These are phyloP conservation scores for Graphilbum fragrans DNA, from an alignment of 2,329 filamentous ascomycete species.

Conservation along the genomic window DNA sequence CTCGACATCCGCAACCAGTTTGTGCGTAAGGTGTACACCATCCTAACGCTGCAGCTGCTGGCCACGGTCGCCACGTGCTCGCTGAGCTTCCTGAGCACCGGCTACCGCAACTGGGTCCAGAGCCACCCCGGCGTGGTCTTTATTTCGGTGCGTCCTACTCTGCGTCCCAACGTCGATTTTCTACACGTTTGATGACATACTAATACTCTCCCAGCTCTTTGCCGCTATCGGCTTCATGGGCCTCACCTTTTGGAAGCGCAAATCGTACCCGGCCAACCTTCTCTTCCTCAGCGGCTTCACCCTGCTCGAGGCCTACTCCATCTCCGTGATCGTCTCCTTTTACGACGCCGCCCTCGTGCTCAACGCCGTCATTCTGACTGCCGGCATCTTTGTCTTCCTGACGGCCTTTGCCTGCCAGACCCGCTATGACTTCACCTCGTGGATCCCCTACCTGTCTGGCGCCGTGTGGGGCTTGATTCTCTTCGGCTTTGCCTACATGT, in stretches of 20 bases:
- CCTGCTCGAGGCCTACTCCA: conserved; percentile 80
- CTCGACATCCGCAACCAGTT: conserved; percentile 96
- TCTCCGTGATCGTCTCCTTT: conserved; percentile 86
- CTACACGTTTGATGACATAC: not conserved
- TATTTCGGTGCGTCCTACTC: conserved; percentile 47
- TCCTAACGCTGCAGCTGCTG: conserved; percentile 88
- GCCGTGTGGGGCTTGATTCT: conserved; percentile 80
- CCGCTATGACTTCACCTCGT: conserved; percentile 95
- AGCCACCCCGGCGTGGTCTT: conserved; percentile 74
- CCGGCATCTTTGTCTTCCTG: conserved; percentile 67
- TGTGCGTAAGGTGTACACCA: conserved; percentile 93
- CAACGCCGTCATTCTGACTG: conserved; percentile 80
- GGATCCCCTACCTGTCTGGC: conserved; percentile 92
- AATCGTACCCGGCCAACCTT: conserved; percentile 89
- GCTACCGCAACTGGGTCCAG: conserved; percentile 83
- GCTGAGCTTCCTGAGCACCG: conserved; percentile 70
- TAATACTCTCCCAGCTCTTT: conserved; percentile 45
- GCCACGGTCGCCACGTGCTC: conserved; percentile 70
- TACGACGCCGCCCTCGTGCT: conserved; percentile 77
- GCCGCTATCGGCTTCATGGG: conserved; percentile 75
- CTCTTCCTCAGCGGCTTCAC: conserved; percentile 89
- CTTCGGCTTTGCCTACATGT: conserved; percentile 84
- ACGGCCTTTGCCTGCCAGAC: conserved; percentile 90
- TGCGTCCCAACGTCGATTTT: not conserved
- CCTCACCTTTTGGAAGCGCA: conserved; percentile 89